phyloP scores from a whole-genome alignment of 169 alveolate species.

The Plasmodium relictum region DNA sequence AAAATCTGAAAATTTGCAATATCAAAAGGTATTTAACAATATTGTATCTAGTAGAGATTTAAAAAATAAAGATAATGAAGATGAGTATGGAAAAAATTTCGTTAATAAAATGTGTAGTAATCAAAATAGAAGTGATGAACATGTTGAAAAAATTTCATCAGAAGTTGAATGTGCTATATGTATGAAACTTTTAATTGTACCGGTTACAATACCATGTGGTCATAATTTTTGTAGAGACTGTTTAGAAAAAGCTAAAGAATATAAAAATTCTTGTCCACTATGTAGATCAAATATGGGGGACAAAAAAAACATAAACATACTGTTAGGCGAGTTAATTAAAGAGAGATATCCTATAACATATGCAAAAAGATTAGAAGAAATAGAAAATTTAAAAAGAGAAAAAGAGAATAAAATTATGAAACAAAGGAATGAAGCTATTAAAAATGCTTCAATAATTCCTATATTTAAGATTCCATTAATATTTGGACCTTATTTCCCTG shows the following conservation, averaged over 20 bases:
- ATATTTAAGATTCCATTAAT: constrained; percentile 31
- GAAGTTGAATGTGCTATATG: constrained; percentile 79
- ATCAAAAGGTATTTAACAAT: too few relatives aligned
- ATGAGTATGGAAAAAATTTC: background rate
- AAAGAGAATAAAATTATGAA: constrained; percentile 39
- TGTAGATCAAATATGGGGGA: constrained; percentile 77
- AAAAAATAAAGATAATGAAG: background rate
- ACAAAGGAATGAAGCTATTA: constrained; percentile 60
- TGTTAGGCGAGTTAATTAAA: constrained; percentile 71
- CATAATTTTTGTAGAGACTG: constrained; percentile 87
- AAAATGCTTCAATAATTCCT: constrained; percentile 65
- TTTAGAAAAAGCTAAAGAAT: constrained; percentile 82
- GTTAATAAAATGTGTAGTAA: constrained; percentile 1
- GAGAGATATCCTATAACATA: constrained; percentile 73
- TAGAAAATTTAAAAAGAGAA: constrained; percentile 42
- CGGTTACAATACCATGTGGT: constrained; percentile 88
- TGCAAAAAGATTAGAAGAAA: constrained; percentile 66
- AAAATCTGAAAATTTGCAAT: too few relatives aligned
- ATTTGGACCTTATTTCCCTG: constrained; percentile 70
- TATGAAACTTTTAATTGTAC: constrained; percentile 82
- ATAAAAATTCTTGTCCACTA: constrained; percentile 77
- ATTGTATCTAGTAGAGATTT: too few relatives aligned
- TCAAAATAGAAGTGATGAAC: background rate
- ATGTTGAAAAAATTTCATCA: constrained; percentile 29
- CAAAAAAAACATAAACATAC: constrained; percentile 73